Evolutionary conservation across 257 asterid genomes (phyloP).

Genomic region (Penstemon eatonii): DNA sequence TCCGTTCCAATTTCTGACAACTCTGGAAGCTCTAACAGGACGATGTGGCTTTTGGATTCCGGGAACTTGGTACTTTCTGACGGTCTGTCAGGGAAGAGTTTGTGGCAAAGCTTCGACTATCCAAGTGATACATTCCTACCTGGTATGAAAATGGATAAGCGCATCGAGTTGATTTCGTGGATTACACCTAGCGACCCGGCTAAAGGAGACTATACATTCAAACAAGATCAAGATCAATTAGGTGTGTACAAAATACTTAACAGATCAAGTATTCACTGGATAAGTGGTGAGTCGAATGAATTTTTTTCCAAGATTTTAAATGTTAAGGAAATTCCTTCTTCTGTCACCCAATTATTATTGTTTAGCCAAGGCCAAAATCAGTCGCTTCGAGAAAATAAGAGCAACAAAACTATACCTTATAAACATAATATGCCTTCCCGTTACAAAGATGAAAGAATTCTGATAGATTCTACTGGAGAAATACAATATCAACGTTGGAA

Average conservation of each 20-base stretch:
- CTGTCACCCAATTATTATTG: slow-evolving; percentile 17
- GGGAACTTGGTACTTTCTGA: slow-evolving; percentile 48
- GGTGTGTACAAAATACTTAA: slow-evolving; percentile 16
- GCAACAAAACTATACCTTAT: too few relatives aligned
- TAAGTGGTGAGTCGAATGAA: slow-evolving; percentile 16
- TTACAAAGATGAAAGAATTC: slow-evolving; percentile 13
- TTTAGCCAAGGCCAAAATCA: background rate
- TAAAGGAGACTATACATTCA: slow-evolving; percentile 25
- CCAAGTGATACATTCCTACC: slow-evolving; percentile 52
- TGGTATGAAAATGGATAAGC: slow-evolving; percentile 39
- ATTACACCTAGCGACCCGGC: slow-evolving; percentile 15
- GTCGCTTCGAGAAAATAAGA: too few relatives aligned
- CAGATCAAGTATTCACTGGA: slow-evolving; percentile 20
- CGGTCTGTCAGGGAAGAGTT: slow-evolving; percentile 10
- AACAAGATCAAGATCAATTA: slow-evolving; percentile 16
- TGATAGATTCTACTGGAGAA: slow-evolving; percentile 39
- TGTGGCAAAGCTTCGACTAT: slow-evolving; percentile 47
- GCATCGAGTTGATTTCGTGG: slow-evolving; percentile 30
- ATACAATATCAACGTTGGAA: slow-evolving; percentile 27
- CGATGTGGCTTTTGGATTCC: slow-evolving; percentile 38
- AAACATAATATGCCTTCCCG: background rate
- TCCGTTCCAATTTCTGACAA: background rate
- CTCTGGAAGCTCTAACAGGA: slow-evolving; percentile 12
- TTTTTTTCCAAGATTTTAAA: background rate
- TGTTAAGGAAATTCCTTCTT: background rate